Base-by-base conservation (phyloP, 1,284 basidiomycete species). In the Xerocomus amazonicus region DNA sequence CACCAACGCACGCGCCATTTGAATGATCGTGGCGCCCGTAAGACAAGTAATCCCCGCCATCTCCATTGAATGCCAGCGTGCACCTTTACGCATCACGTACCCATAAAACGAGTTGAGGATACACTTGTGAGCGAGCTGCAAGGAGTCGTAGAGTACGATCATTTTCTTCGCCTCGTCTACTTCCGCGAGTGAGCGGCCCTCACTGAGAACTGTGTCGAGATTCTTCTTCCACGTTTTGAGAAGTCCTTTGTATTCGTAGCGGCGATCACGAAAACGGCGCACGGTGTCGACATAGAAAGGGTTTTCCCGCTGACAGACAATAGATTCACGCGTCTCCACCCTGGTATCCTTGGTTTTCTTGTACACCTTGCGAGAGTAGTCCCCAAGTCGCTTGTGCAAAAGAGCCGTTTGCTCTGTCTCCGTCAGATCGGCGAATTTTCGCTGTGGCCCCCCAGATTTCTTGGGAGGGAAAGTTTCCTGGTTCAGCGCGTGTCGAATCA, bases 201-300 rank as follows among this genome's bases (percentile, higher is more conserved):
- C 82, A 14, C 75, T 72, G 7, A 82, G 54, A 31, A 89, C 81
- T 16, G 76, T 78, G 63, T 99, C 97, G 31, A 98, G 80, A 61
- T 93, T 98, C 77, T 97, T 97, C 82, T 99, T 99, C 97, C 96
- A 99, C 3, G 91, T 96, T 75, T 99, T 99, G 74, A 88, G 96
- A 37, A 98, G 76, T 9, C 96, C 97, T 72, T 99, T 99, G 81
- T 99, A 99, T 66, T 97, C 93, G 73, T 99, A 99, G 33, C 97
- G 90, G 47, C 97, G 87, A 72, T 99, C 97, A 67, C 97, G 84
- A 77, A 99, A 99, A 43, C 88, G 86, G 41, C 96, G 88, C 46
- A 99, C 97, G 13, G 97, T 99, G 70, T 99, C 93, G 63, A 99
- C 94, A 66, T 99, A 99, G 79, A 99, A 99, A 0, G 97, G 97